These are phyloP conservation scores for Agrocybe pediades DNA, from an alignment of 768 basidiomycete genomes.

Conservation along the genomic window DNA sequence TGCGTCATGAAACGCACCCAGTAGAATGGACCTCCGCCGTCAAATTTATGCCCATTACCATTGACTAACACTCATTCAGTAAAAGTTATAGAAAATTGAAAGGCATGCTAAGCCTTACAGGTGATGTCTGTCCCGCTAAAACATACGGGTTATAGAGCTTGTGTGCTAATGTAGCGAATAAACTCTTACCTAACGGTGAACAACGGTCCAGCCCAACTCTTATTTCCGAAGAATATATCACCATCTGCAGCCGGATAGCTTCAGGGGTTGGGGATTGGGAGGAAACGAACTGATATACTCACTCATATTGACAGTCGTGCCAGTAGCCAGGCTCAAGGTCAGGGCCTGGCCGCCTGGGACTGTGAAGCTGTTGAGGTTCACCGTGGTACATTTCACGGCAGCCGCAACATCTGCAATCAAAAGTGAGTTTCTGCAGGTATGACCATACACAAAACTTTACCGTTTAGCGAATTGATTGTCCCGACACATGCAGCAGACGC, in stretches of 20 bases:
- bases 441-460: no score
- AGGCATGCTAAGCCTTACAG: conserved; percentile 34
- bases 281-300: conserved; percentile 16
- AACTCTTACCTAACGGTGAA: conserved; percentile 47
- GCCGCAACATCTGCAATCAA: conserved; percentile 8
- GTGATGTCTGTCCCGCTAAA: conserved; percentile 47
- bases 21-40: conserved; percentile 45
- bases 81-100: not conserved
- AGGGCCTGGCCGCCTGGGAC: conserved; percentile 57
- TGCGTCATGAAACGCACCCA: conserved; percentile 28
- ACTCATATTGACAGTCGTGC: conserved; percentile 63
- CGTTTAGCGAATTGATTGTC: not conserved
- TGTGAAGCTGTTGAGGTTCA: conserved; percentile 57
- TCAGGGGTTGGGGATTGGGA: not conserved
- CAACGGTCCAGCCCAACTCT: conserved; percentile 54
- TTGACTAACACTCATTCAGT: conserved; percentile 30
- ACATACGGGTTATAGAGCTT: not conserved
- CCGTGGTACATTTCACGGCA: conserved; percentile 51
- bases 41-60: conserved; percentile 42
- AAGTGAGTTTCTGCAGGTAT: no score
- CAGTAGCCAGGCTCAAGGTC: conserved; percentile 43
- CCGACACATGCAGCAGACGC: not conserved
- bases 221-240: conserved; percentile 55
- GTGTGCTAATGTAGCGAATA: not conserved
- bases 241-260: conserved; percentile 41